Conservation (phyloP, 2,329 filamentous ascomycete genomes). For the Xylaria sp. region DNA sequence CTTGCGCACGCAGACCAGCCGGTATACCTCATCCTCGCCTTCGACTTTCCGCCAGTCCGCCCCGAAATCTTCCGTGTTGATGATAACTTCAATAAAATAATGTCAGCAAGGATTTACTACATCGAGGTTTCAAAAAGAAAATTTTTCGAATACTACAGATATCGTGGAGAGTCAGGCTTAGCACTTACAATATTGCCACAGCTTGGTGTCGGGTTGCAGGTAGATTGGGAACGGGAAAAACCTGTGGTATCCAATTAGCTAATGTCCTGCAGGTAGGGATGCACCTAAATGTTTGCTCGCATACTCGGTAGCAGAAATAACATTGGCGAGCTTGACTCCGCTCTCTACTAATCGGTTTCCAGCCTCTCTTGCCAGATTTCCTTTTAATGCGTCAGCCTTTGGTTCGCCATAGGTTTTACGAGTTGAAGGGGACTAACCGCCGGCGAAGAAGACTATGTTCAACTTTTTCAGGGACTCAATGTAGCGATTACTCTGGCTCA, state of each 20-base stretch:
- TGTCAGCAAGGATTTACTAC: not conserved
- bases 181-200: slow-evolving; percentile 50
- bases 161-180: no score
- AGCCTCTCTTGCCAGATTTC: slow-evolving; percentile 45
- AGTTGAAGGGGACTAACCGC: slow-evolving; percentile 41
- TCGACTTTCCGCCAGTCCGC: slow-evolving; percentile 47
- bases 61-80: slow-evolving; percentile 49
- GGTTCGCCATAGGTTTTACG: not conserved
- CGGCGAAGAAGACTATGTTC: slow-evolving; percentile 45
- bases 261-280: not conserved
- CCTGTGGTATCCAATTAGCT: slow-evolving; percentile 36
- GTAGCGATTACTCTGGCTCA: slow-evolving; percentile 44
- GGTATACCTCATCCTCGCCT: slow-evolving; percentile 44
- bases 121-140: not conserved
- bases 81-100: slow-evolving; percentile 38
- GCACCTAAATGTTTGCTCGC: not conserved
- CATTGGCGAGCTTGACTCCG: slow-evolving; percentile 45
- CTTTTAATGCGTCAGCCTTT: slow-evolving; percentile 29
- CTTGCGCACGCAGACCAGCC: slow-evolving; percentile 48
- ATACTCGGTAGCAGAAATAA: slow-evolving; percentile 52
- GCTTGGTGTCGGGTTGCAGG: slow-evolving; percentile 40
- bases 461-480: slow-evolving; percentile 43
- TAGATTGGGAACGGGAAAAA: slow-evolving; percentile 44
- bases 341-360: slow-evolving; percentile 46
- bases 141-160: not conserved